Evolutionary conservation across 2,329 filamentous ascomycete species (phyloP).

Genomic region (Claviceps paspali): DNA sequence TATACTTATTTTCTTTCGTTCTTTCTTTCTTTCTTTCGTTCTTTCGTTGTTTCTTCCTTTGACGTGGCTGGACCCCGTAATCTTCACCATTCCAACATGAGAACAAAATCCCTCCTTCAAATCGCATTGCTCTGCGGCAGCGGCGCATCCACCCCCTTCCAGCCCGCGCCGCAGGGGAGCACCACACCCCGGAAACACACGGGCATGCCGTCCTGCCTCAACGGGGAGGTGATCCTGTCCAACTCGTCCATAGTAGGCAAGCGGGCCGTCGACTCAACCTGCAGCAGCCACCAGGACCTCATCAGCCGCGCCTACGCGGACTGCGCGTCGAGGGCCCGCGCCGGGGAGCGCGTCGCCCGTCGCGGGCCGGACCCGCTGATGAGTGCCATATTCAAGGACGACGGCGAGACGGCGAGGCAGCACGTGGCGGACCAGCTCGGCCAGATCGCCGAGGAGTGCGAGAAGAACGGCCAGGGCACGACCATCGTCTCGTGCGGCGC

Average conservation of each 20-base stretch:
- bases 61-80: too few species aligned
- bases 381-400: background rate
- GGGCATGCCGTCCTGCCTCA: background rate
- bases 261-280: background rate
- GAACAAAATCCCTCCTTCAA: too few species aligned
- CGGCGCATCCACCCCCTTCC: too few species aligned
- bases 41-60: too few species aligned
- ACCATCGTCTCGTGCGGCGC: background rate
- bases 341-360: background rate
- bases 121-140: too few species aligned
- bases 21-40: too few species aligned
- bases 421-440: background rate
- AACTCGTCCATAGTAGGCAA: background rate
- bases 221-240: background rate
- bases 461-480: background rate
- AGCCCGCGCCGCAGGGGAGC: too few species aligned
- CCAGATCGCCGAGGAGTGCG: background rate
- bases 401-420: background rate
- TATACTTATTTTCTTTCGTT: too few species aligned
- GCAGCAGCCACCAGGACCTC: background rate
- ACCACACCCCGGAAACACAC: too few species aligned
- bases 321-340: background rate
- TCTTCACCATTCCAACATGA: too few species aligned
- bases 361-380: background rate
- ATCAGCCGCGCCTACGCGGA: background rate